Base-by-base conservation (phyloP, 345 rosid species). In the Citrus glauca region DNA sequence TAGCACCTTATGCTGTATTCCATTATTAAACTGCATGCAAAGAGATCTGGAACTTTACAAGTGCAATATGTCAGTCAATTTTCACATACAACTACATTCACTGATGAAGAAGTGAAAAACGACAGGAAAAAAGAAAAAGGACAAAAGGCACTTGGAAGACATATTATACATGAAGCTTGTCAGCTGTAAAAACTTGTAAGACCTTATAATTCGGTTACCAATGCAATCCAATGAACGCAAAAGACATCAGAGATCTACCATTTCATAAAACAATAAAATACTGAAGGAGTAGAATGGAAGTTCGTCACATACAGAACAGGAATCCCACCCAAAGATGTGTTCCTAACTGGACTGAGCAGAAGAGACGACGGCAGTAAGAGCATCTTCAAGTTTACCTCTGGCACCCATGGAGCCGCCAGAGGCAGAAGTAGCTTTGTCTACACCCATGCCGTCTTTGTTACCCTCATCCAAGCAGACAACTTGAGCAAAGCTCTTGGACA, bases 401-500 rank as follows among this genome's bases (percentile, higher is more conserved):
- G 83, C 9, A 30, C 83, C 84, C 14, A 68, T 9, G 37, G 83
- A 66, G 67, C 82, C 85, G 37, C 84, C 89, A 30, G 86, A 67
- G 66, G 80, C 82, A 37, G 87, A 72, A 70, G 57, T 73, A 66
- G 83, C 78, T 60, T 71, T 81, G 22, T 81, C 88, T 20, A 77
- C 62, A 65, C 56, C 75, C 28, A 57, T 42, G 70, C 82, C 73
- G 78, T 90, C 91, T 81, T 91, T 91, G 72, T 77, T 77, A n/a
- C 82, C 86, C 13, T 90, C 94, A 11, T 93, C 98, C 82, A 93
- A 70, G 62, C 87, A 79, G n/a, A 91, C 91, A 76, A 88, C 93
- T 71, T 91, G 91, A 28, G 94, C 95, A 80, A 91, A 91, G 74
- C 94, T 93, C 86, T 87, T 93, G 10, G 97, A 80, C 91, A 91